Base-by-base conservation (phyloP, 2,329 filamentous ascomycete genomes). In the Phialemonium atrogriseum region DNA sequence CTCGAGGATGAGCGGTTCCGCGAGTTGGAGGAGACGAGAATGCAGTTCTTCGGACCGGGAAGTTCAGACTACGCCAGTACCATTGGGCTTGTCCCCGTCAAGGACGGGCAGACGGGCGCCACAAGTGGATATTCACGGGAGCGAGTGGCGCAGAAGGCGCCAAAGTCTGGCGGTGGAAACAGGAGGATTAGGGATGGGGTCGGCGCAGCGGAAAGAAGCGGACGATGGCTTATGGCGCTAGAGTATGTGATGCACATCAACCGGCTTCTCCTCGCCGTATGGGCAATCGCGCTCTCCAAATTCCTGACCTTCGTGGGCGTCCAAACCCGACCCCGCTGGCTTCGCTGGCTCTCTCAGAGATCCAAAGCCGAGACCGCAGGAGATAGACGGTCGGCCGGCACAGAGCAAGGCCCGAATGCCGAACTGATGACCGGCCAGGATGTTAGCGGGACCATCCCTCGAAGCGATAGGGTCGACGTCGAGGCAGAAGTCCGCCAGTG, bases 1-100 rank as follows among this genome's bases (percentile, higher is more conserved):
- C 64, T 96, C 4, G 91, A 98, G 51, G 84, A 89, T 45, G 84
- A 94, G 43, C 73, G 88, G 5, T 66, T 89, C 8, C 70, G 77
- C 26, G 86, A 96, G 48, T 66, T 94, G 4, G 78, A 91, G 43
- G 61, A 68, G 36, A 43, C 74, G 22, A 62, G 66, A 22, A 64
- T 64, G 46, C 66, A 71, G 30, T 70, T 69, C 34, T n/a, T n/a
- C n/a, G n/a, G n/a, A n/a, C n/a, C n/a, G n/a, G n/a, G n/a, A n/a
- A n/a, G n/a, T n/a, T n/a, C n/a, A n/a, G 70, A 75, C 36, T 61
- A 64, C 7, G 58, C 66, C 13, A 70, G 71, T 2, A 65, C 67
- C 2, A 69, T 74, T 15, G 71, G 70, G 0, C 46, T 75, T 7
- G 66, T 76, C 3, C 70, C 72, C 0, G 59, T 77, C 32, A 64